Base-by-base conservation (phyloP, 2,329 filamentous ascomycete genomes). In the Aspergillus novofumigatus region DNA sequence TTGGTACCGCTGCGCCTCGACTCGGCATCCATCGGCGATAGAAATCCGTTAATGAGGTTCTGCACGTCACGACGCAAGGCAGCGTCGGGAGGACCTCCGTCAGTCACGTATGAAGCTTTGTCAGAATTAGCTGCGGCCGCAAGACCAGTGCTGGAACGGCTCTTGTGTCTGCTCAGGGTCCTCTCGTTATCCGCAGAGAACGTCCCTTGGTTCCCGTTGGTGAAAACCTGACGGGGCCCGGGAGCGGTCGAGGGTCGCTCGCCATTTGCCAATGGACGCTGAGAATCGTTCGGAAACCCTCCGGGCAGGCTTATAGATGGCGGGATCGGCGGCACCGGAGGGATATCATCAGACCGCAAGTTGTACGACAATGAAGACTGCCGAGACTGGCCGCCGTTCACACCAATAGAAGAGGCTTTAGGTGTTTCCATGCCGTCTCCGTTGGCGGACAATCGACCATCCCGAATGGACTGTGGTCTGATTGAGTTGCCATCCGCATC, bases 271-370 rank as follows among this genome's bases (percentile, higher is more conserved):
- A 68, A 58, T 6, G 72, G 73, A 11, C 70, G 66, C 45, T 71
- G 68, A 21, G 70, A 70, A 58, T 77, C 75, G 17, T 70, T 69
- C 2, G 75, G 72, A 58, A 74, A 76, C n/a, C 73, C 72, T 26
- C 74, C 75, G 2, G 76, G 75, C 20, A 78, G 69, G 35, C 73
- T 67, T 35, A 79, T 65, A 4, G 69, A 69, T 0, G 69, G 64
- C 14, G 77, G 77, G n/a, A 79, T 71, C 21, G 77, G 77, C 11
- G 77, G 77, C 4, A 79, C 77, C 11, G 77, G 77, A 1, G 77
- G 77, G n/a, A 79, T 74, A 38, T 67, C 69, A n/a, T 72, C 64
- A 7, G 65, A 61, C 48, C 63, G 60, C 6, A 58, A 42, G 53
- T 53, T 41, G 51, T 55, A 58, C 20, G 49, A 38, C 28, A 54